These are phyloP conservation scores for Peltaster fructicola DNA, from an alignment of 2,329 filamentous ascomycete genomes.

Conservation along the genomic window DNA sequence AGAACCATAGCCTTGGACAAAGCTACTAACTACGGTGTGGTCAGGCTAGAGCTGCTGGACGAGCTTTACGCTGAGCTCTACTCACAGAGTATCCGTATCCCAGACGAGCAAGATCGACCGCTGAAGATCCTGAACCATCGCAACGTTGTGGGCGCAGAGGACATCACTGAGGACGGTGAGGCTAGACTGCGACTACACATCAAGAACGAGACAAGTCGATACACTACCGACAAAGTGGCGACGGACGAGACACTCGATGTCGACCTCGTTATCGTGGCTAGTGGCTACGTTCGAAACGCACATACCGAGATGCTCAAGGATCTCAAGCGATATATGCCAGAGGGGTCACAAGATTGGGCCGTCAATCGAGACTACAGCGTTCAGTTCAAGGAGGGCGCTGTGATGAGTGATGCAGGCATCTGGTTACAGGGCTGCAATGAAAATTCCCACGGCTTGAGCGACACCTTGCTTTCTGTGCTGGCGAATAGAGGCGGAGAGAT, in stretches of 20 bases:
- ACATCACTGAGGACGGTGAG: constrained; percentile 18
- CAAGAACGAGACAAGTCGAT: constrained; percentile 30
- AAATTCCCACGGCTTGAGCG: constrained; percentile 64
- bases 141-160: constrained; percentile 40
- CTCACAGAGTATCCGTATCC: constrained; percentile 56
- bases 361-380: constrained; percentile 68
- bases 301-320: constrained; percentile 61
- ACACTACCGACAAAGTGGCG: constrained; percentile 21
- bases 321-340: constrained; percentile 48
- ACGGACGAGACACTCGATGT: constrained; percentile 50
- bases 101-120: constrained; percentile 59
- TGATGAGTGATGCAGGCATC: constrained; percentile 58
- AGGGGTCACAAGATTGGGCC: constrained; percentile 34
- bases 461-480: constrained; percentile 20
- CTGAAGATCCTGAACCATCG: constrained; percentile 60
- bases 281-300: constrained; percentile 62
- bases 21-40: constrained; percentile 86
- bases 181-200: constrained; percentile 41
- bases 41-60: constrained; percentile 79
- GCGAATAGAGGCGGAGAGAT: constrained; percentile 21
- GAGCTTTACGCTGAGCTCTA: constrained; percentile 78
- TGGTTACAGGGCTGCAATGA: constrained; percentile 94
- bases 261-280: constrained; percentile 71
- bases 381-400: constrained; percentile 47
- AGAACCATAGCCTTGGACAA: constrained; percentile 49